A percentile compares a stretch with the other conserved stretches of the same genome.
Evolutionary conservation across 1,284 basidiomycete genomes (phyloP).

Genomic region (Taiwanofungus camphoratus): DNA sequence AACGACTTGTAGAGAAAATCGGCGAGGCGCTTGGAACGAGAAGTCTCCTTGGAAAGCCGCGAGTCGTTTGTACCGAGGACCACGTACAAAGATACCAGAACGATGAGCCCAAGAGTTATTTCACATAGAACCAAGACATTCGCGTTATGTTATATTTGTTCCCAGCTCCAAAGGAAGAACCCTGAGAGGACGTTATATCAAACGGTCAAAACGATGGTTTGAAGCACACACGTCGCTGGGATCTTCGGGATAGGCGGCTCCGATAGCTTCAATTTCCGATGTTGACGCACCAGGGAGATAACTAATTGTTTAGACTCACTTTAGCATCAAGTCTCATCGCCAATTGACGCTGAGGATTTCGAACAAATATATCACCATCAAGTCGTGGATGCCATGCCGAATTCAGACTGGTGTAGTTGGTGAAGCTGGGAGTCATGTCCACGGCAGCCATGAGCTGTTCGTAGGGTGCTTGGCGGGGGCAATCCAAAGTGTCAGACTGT

Average conservation of each 20-base stretch:
- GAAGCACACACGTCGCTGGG: too few species aligned
- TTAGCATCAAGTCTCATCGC: slow-evolving; percentile 3
- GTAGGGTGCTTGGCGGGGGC: slow-evolving; percentile 42
- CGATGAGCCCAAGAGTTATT: not conserved
- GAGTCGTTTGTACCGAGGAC: slow-evolving; percentile 8
- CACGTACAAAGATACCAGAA: not conserved
- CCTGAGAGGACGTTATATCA: too few species aligned
- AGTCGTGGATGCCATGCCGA: slow-evolving; percentile 30
- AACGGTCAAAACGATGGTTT: too few species aligned
- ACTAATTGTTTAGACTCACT: too few species aligned
- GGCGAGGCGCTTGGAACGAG: slow-evolving; percentile 8
- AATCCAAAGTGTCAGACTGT: slow-evolving; percentile 40
- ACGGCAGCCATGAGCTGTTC: slow-evolving; percentile 2
- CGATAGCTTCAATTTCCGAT: too few species aligned
- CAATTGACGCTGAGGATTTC: slow-evolving; percentile 1
- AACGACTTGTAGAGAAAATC: slow-evolving; percentile 2
- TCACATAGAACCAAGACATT: too few species aligned
- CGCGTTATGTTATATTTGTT: too few species aligned
- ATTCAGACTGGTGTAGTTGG: slow-evolving; percentile 10
- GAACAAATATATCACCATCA: slow-evolving; percentile 27
- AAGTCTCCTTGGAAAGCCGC: slow-evolving; percentile 10
- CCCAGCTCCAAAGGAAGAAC: too few species aligned
- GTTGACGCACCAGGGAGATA: too few species aligned
- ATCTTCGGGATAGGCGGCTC: too few species aligned
- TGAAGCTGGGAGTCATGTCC: slow-evolving; percentile 4